Conservation (phyloP, 345 rosid species). For the Eucalyptus globulus region DNA sequence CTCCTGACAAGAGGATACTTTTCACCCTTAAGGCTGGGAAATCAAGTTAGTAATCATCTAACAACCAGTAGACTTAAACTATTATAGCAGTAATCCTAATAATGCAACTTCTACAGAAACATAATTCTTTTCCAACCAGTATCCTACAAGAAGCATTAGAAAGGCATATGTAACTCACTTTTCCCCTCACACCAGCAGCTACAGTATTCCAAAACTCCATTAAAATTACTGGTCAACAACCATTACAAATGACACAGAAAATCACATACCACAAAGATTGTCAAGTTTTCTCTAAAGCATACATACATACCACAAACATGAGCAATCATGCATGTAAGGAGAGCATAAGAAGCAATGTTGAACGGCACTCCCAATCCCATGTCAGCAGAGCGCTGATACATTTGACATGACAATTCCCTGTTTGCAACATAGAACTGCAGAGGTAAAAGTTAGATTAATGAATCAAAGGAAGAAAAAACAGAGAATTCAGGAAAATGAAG, state of each 20-base stretch:
- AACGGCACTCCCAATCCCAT: slow-evolving; percentile 98
- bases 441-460: neutral
- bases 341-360: slow-evolving; percentile 92
- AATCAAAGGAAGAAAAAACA: neutral
- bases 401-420: slow-evolving; percentile 91
- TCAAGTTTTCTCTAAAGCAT: neutral
- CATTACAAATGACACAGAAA: neutral
- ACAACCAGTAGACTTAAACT: neutral
- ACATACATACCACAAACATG: slow-evolving; percentile 72
- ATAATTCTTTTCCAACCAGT: neutral
- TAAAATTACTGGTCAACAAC: neutral
- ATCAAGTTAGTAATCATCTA: neutral
- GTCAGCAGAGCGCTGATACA: slow-evolving; percentile 98
- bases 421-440: slow-evolving; percentile 80
- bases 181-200: neutral
- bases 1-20: neutral
- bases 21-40: neutral
- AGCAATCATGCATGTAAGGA: slow-evolving; percentile 85
- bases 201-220: neutral
- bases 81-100: neutral
- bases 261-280: neutral
- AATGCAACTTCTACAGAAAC: neutral
- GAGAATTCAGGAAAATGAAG: neutral
- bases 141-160: neutral
- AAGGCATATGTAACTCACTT: neutral